Conservation (phyloP, 345 rosid genomes). For the Atalantia buxifolia region DNA sequence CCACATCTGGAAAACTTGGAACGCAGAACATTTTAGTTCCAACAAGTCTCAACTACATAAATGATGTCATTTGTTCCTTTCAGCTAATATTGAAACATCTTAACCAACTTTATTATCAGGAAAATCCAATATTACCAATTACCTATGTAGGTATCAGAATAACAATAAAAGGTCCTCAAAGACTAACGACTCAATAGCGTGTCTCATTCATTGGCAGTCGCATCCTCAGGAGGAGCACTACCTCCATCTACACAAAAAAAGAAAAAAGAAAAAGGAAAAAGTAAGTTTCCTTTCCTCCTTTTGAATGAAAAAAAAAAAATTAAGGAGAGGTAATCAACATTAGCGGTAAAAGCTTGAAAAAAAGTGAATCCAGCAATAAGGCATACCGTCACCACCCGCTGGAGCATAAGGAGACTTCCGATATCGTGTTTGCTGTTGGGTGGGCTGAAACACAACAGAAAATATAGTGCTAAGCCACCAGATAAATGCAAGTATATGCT, state of each 20-base stretch:
- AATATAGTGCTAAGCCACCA: background rate
- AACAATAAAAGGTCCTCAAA: conserved; percentile 27
- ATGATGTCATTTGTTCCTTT: conserved; percentile 14
- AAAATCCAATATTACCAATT: conserved; percentile 26
- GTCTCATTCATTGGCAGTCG: conserved; percentile 36
- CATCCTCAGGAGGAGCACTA: conserved; percentile 57
- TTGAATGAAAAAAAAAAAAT: background rate
- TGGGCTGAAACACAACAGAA: conserved; percentile 50
- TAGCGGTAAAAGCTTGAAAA: background rate
- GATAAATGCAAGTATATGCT: background rate
- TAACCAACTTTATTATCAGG: conserved; percentile 30
- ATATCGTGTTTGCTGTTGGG: conserved; percentile 96
- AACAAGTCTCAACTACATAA: conserved; percentile 18
- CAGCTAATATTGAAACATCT: conserved; percentile 17
- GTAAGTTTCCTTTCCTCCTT: background rate
- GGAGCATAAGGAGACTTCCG: conserved; percentile 94
- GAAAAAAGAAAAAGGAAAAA: background rate
- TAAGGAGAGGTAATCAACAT: background rate
- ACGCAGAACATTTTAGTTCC: conserved; percentile 11
- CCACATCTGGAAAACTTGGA: conserved; percentile 13
- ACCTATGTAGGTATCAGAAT: conserved; percentile 31
- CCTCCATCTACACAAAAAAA: conserved; percentile 48
- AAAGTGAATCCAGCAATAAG: background rate
- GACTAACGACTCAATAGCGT: conserved; percentile 5
- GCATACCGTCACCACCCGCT: conserved; percentile 71